phyloP scores from a whole-genome alignment of 129 eudicot species.

The Pseudognaphalium luteoalbum region DNA sequence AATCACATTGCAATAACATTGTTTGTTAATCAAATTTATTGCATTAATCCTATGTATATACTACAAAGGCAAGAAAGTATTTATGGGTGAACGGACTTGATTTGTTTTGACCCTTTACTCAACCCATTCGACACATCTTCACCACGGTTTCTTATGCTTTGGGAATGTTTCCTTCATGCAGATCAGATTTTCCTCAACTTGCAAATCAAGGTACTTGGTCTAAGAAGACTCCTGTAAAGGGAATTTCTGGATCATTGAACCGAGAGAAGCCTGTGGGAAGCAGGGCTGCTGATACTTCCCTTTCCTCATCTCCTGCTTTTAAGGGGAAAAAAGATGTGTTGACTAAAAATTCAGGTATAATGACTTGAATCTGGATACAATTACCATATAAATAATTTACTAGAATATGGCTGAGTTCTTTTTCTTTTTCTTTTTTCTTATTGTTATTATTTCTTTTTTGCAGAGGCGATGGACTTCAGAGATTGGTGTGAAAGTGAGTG shows the following conservation, averaged over 20 bases:
- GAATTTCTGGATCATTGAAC: constrained; percentile 34
- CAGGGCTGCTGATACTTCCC: constrained; percentile 40
- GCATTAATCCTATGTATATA: neutral
- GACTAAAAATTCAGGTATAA: constrained; percentile 67
- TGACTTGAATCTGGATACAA: neutral
- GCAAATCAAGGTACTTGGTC: constrained; percentile 60
- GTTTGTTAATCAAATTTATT: neutral
- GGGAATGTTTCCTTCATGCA: constrained; percentile 22
- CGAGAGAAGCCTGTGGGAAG: constrained; percentile 56
- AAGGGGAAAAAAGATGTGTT: constrained; percentile 59
- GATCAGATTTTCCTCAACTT: constrained; percentile 80
- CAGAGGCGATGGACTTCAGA: constrained; percentile 92
- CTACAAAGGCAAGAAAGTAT: neutral
- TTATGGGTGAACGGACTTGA: neutral
- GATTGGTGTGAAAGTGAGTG: constrained; percentile 94
- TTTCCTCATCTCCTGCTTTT: constrained; percentile 50
- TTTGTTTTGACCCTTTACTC: neutral
- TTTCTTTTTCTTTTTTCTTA: no score
- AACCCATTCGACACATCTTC: neutral
- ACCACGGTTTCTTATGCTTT: neutral
- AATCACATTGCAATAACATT: neutral
- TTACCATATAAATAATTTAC: neutral
- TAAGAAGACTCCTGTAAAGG: constrained; percentile 67
- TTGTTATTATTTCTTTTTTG: neutral
- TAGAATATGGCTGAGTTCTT: neutral